Evolutionary conservation across 352 stramenopile genomes (phyloP).

Genomic region (Pythium dissotocum): DNA sequence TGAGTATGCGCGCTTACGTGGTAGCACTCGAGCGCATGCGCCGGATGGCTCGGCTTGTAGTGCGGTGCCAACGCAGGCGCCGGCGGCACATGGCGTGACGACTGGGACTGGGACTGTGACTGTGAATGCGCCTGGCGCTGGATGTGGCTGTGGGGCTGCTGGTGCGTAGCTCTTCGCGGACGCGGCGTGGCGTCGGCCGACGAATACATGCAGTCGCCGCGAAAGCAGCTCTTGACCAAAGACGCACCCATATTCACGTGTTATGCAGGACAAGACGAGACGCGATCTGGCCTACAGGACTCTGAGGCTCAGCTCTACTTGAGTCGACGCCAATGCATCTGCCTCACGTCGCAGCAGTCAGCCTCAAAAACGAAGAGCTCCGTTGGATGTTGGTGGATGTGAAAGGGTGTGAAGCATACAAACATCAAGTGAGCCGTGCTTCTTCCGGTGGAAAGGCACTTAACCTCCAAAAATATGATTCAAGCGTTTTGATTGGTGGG

Average conservation of each 20-base stretch:
- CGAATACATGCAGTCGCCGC: conserved; percentile 14
- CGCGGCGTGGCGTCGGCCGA: not conserved
- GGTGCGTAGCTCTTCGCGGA: conserved; percentile 2
- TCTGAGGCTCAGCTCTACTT: not conserved
- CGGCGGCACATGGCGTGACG: not conserved
- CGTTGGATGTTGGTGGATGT: conserved; percentile 12
- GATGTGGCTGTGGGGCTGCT: conserved; percentile 10
- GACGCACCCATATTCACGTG: conserved; percentile 34
- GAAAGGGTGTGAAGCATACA: conserved; percentile 19
- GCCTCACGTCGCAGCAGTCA: conserved; percentile 1
- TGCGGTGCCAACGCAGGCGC: conserved; percentile 1
- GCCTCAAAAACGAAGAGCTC: conserved; percentile 4
- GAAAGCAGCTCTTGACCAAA: conserved; percentile 41
- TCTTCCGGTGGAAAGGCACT: not conserved
- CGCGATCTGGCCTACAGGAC: not conserved
- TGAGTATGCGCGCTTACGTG: conserved; percentile 3
- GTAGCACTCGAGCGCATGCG: conserved; percentile 15
- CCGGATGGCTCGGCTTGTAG: conserved; percentile 12
- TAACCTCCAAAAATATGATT: not conserved
- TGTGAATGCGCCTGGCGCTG: conserved; percentile 3
- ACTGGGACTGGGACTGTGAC: not conserved
- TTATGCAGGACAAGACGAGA: conserved; percentile 5
- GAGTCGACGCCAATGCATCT: conserved; percentile 4
- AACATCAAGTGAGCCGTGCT: not conserved
- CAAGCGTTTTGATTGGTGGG: conserved; percentile 8